phyloP scores from a whole-genome alignment of 352 stramenopile species.

The Phytopythium sindhum region DNA sequence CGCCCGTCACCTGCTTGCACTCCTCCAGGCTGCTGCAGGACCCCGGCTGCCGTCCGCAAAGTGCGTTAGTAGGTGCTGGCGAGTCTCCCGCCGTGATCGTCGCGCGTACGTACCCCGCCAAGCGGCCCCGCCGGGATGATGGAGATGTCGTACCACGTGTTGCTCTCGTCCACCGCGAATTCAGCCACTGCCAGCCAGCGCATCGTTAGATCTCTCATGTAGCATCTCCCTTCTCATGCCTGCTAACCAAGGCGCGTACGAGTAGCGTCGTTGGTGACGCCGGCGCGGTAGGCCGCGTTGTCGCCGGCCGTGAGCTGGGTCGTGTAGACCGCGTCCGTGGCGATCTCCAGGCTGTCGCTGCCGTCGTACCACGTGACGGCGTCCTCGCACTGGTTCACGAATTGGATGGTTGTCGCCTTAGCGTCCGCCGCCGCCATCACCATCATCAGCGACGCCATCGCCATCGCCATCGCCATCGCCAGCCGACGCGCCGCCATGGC shows the following conservation, averaged over 20 bases:
- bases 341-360: slow-evolving; percentile 18
- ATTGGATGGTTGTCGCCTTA: slow-evolving; percentile 28
- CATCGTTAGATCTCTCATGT: no score
- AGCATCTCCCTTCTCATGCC: no score
- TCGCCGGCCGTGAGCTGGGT: slow-evolving; percentile 21
- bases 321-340: slow-evolving; percentile 9
- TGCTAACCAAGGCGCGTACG: slow-evolving; percentile 15
- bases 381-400: slow-evolving; percentile 37
- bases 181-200: slow-evolving; percentile 29
- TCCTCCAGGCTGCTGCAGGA: slow-evolving; percentile 41
- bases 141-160: slow-evolving; percentile 41
- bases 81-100: no score
- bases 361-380: slow-evolving; percentile 34
- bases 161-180: slow-evolving; percentile 27
- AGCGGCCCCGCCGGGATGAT: slow-evolving; percentile 32
- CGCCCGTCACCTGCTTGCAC: slow-evolving; percentile 49
- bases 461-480: background rate
- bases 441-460: slow-evolving; percentile 7
- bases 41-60: slow-evolving; percentile 27
- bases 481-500: background rate
- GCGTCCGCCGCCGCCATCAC: slow-evolving; percentile 6
- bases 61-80: background rate
- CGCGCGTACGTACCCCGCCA: slow-evolving; percentile 23
- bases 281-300: slow-evolving; percentile 32
- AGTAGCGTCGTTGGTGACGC: slow-evolving; percentile 25